These are phyloP conservation scores for Rhizopus delemar DNA, from an alignment of 371 early-diverging fungal species.

Conservation along the genomic window DNA sequence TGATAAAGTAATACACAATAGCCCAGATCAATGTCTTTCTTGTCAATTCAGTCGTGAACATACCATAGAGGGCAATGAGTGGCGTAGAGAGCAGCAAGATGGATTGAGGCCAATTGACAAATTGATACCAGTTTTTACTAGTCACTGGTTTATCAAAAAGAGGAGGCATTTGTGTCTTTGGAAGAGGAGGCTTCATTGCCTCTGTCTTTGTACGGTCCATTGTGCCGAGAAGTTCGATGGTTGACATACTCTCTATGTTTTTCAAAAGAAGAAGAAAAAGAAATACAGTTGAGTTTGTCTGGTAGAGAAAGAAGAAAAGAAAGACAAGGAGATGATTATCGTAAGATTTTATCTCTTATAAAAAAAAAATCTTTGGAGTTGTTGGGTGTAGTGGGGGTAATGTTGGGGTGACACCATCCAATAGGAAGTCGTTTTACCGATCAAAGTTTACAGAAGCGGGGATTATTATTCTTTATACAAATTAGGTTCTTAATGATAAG, in stretches of 20 bases:
- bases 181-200: constrained; percentile 48
- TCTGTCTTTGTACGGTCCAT: constrained; percentile 49
- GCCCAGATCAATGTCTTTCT: constrained; percentile 76
- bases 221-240: constrained; percentile 16
- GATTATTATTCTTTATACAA: too few species aligned
- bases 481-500: not conserved
- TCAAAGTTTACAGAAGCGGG: too few species aligned
- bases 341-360: constrained; percentile 1
- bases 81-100: constrained; percentile 75
- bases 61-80: constrained; percentile 78
- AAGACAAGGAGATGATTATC: not conserved
- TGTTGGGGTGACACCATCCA: constrained; percentile 38
- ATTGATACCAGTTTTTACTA: constrained; percentile 53
- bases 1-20: constrained; percentile 76
- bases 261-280: not conserved
- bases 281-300: not conserved
- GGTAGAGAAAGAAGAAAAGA: constrained; percentile 1
- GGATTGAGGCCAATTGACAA: constrained; percentile 83
- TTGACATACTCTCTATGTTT: constrained; percentile 19
- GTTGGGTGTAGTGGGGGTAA: constrained; percentile 34
- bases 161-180: constrained; percentile 46
- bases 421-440: constrained; percentile 14
- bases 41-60: constrained; percentile 66
- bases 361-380: constrained; percentile 19
- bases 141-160: constrained; percentile 58